Conservation (phyloP, 768 basidiomycete species). For the Hygrocybe coccinea region DNA sequence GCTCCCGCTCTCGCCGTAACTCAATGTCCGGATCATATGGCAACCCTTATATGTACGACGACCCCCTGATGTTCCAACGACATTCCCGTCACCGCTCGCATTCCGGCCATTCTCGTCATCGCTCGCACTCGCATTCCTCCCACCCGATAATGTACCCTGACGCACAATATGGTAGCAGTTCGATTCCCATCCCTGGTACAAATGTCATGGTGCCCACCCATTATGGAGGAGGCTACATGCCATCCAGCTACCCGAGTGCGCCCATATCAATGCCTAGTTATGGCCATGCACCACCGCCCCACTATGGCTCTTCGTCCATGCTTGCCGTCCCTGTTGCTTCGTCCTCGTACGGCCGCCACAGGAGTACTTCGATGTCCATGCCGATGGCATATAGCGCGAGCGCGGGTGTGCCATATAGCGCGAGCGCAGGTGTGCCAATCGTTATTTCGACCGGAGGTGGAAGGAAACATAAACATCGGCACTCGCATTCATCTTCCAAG, state of each 20-base stretch:
- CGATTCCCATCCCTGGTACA: constrained; percentile 6
- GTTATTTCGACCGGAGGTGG: constrained; percentile 2
- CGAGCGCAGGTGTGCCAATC: constrained; percentile 2
- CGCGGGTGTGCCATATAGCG: constrained; percentile 2
- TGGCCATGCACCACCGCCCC: not conserved
- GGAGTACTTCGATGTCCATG: not conserved
- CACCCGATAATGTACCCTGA: constrained; percentile 17
- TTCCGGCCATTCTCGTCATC: constrained; percentile 27
- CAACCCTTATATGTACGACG: constrained; percentile 40
- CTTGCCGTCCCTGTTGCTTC: not conserved
- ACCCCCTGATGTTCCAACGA: constrained; percentile 26
- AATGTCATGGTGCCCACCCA: not conserved
- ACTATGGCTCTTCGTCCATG: constrained; percentile 6
- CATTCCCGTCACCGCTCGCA: constrained; percentile 33
- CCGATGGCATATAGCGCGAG: constrained; percentile 5
- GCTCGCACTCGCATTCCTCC: constrained; percentile 13
- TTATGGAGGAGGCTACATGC: constrained; percentile 2
- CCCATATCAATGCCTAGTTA: constrained; percentile 4
- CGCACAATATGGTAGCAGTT: constrained; percentile 9
- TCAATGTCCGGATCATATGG: constrained; percentile 21
- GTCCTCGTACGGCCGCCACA: constrained; percentile 3
- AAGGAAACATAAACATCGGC: constrained; percentile 7
- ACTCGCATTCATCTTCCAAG: not conserved
- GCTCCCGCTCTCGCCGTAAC: constrained; percentile 29
- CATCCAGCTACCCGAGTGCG: not conserved